A percentile compares a stretch with the other conserved stretches of the same genome.
These are phyloP conservation scores for Pichia scutulata DNA, from an alignment of 805 yeast species.

Conservation along the genomic window DNA sequence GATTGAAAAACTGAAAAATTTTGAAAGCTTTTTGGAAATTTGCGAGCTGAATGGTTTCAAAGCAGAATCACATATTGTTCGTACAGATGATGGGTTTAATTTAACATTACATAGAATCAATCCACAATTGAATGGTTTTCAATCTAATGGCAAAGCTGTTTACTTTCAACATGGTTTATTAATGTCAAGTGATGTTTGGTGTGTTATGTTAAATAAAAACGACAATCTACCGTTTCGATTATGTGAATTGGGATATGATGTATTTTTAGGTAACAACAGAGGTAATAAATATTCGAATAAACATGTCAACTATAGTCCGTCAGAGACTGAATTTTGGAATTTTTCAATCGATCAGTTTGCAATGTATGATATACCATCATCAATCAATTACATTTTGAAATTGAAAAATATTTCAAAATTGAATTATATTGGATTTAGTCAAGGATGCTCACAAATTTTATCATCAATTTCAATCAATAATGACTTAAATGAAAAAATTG, in stretches of 20 bases:
- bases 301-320: slow-evolving; percentile 41
- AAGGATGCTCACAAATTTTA: slow-evolving; percentile 92
- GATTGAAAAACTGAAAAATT: slow-evolving; percentile 34
- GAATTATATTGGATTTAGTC: slow-evolving; percentile 84
- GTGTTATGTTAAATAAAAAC: slow-evolving; percentile 29
- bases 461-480: slow-evolving; percentile 72
- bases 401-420: slow-evolving; percentile 39
- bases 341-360: slow-evolving; percentile 93
- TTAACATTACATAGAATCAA: slow-evolving; percentile 65
- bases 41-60: slow-evolving; percentile 60
- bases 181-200: slow-evolving; percentile 77
- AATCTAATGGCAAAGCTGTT: slow-evolving; percentile 42
- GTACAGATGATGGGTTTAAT: slow-evolving; percentile 70
- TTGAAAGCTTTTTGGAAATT: slow-evolving; percentile 54
- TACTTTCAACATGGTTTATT: slow-evolving; percentile 89
- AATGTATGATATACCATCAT: slow-evolving; percentile 78
- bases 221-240: slow-evolving; percentile 67
- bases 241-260: slow-evolving; percentile 82
- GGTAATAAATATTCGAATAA: slow-evolving; percentile 91
- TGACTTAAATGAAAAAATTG: slow-evolving; percentile 51
- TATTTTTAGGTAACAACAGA: slow-evolving; percentile 88
- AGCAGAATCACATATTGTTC: slow-evolving; percentile 69
- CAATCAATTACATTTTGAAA: slow-evolving; percentile 64
- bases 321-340: slow-evolving; percentile 66
- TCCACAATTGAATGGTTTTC: slow-evolving; percentile 28